Evolutionary conservation across 2,329 filamentous ascomycete species (phyloP).

Genomic region (Neofusicoccum sp.): DNA sequence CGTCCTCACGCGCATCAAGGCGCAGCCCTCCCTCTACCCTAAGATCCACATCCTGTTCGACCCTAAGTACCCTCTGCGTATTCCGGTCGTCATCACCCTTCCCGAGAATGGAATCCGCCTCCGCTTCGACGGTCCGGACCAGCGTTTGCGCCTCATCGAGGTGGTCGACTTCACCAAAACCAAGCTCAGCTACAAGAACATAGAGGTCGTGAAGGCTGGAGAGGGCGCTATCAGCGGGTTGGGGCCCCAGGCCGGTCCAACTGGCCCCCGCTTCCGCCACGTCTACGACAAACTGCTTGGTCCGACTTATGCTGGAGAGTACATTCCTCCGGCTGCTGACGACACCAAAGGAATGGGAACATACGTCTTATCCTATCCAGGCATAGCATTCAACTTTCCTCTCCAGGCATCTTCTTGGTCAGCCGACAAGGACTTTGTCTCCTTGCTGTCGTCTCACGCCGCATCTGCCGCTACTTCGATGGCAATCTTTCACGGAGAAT

Average conservation of each 20-base stretch:
- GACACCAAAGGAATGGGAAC: constrained; percentile 60
- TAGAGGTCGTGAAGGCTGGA: constrained; percentile 69
- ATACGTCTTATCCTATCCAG: constrained; percentile 92
- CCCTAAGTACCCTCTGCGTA: constrained; percentile 67
- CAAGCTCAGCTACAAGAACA: constrained; percentile 76
- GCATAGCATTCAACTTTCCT: constrained; percentile 88
- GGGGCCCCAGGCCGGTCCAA: constrained; percentile 32
- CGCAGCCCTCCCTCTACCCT: constrained; percentile 78
- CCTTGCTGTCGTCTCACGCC: constrained; percentile 74
- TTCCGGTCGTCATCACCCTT: constrained; percentile 72
- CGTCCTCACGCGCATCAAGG: constrained; percentile 81
- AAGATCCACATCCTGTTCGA: constrained; percentile 82
- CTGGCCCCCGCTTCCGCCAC: constrained; percentile 77
- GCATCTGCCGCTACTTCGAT: constrained; percentile 78
- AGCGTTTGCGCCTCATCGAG: constrained; percentile 87
- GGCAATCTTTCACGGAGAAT: constrained; percentile 86
- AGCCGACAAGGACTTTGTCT: constrained; percentile 75
- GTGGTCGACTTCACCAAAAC: constrained; percentile 86
- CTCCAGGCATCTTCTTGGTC: constrained; percentile 73
- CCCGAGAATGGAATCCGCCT: constrained; percentile 84
- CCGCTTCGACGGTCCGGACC: constrained; percentile 90
- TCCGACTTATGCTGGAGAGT: constrained; percentile 92
- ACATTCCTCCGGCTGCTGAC: constrained; percentile 62
- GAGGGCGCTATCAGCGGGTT: constrained; percentile 26
- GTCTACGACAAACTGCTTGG: constrained; percentile 93